A percentile compares a stretch with the other conserved stretches of the same genome.
Evolutionary conservation across 768 basidiomycete genomes (phyloP).

Genomic region (Ramaria rubella): DNA sequence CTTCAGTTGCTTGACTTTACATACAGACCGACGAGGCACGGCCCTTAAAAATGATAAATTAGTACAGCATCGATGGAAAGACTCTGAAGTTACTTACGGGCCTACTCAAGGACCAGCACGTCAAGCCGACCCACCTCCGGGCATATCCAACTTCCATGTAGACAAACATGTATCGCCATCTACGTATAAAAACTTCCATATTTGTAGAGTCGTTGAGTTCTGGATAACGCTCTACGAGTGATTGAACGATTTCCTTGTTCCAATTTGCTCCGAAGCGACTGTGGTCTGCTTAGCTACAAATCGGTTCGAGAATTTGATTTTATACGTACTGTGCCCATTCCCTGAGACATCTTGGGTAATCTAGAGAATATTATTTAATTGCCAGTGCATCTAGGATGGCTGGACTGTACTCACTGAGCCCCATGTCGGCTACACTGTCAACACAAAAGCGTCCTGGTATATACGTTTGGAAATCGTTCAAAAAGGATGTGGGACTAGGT

Average conservation of each 20-base stretch:
- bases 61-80: no score
- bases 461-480: neutral
- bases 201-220: slow-evolving; percentile 46
- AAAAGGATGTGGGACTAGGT: neutral
- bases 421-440: neutral
- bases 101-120: neutral
- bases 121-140: slow-evolving; percentile 49
- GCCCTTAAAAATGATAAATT: no score
- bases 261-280: neutral
- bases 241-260: neutral
- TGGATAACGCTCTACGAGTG: slow-evolving; percentile 35
- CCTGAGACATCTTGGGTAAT: neutral
- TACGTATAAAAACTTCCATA: slow-evolving; percentile 67
- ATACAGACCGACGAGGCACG: no score
- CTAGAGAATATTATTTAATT: neutral
- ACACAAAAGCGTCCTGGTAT: neutral
- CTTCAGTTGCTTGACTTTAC: no score
- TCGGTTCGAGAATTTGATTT: neutral
- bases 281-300: neutral
- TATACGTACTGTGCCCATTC: neutral
- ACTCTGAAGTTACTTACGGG: no score
- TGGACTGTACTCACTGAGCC: neutral
- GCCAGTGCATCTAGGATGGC: neutral
- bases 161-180: slow-evolving; percentile 80
- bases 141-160: slow-evolving; percentile 77